Evolutionary conservation across 2,329 filamentous ascomycete species (phyloP).

Genomic region (Triangularia setosa): DNA sequence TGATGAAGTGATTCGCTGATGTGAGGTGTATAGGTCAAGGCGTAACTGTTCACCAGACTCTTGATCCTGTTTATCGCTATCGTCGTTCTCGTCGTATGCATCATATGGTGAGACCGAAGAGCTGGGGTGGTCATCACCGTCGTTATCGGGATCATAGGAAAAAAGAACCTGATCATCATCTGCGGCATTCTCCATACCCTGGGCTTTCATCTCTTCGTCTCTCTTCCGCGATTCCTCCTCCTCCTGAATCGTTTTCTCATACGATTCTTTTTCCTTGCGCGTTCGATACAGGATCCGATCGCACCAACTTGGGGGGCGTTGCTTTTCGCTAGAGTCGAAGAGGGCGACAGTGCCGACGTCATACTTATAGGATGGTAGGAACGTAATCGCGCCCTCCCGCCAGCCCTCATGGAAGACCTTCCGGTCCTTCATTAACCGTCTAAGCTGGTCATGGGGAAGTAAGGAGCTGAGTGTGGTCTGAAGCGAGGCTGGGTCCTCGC

Average conservation of each 20-base stretch:
- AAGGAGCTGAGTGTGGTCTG: conserved; percentile 86
- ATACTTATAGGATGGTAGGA: conserved; percentile 96
- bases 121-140: conserved; percentile 46
- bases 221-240: conserved; percentile 63
- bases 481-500: conserved; percentile 77
- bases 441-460: conserved; percentile 84
- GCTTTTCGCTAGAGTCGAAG: conserved; percentile 95
- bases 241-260: conserved; percentile 61
- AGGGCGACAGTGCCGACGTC: conserved; percentile 88
- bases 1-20: conserved; percentile 85
- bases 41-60: conserved; percentile 54
- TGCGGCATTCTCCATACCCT: conserved; percentile 67
- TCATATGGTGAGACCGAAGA: conserved; percentile 55
- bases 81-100: conserved; percentile 54
- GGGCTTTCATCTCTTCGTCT: conserved; percentile 81
- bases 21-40: conserved; percentile 71
- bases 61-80: conserved; percentile 47
- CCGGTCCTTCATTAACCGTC: conserved; percentile 65
- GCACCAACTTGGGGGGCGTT: conserved; percentile 90
- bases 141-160: conserved; percentile 81
- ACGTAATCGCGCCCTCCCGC: conserved; percentile 82
- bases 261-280: conserved; percentile 61
- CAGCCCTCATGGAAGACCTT: conserved; percentile 89
- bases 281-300: conserved; percentile 89
- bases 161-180: conserved; percentile 83